Evolutionary conservation across 2,329 filamentous ascomycete species (phyloP), one percentile per base, ranked within the genome.

Genomic region (Talaromyces marneffei): DNA sequence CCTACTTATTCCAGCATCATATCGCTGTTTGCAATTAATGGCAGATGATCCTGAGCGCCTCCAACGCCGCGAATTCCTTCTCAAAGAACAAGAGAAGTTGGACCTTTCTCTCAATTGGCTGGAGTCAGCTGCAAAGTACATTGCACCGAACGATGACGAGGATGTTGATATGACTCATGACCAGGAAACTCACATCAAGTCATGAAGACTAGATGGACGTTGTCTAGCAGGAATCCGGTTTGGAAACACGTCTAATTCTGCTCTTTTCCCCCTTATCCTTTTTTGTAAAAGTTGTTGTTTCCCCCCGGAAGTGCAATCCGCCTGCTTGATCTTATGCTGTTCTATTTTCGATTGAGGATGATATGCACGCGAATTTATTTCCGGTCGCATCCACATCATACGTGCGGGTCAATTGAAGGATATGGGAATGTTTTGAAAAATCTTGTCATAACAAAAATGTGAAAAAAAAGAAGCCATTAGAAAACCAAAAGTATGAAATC

Each of bases 21-120:
- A 74, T 2, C 67, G 72, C 1, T 77, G 74, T 50, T 64, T 70
- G 2, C 68, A 72, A 7, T 63, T 77, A 0, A 76, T 77, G 72
- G 70, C 71, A 0, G 74, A 76, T 52, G 73, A 77, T 8, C 68
- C 68, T 0, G 72, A 72, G 9, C 69, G 74, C 5, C 72, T 75
- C 42, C 64, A 65, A 9, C 71, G 73, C 6, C 70, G 75, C 0
- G 64, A 64, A 10, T 61, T 66, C 4, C 62, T 77, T 1, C 48
- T 63, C 1, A 72, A 68, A 27, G 72, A 77, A 33, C 69, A 70
- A 1, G 68, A 70, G 4, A 76, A 75, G 44, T 64, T 77, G 1
- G 62, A 64, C 0, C 70, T 71, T 46, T 75, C 75, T 0, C 71
- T 74, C 44, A 62, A 70, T 29, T 76, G 71, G 71, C 61, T 76